Percentiles rank a stretch among this genome's conserved stretches.
These are phyloP conservation scores for Phytophthora ramorum DNA, from an alignment of 352 stramenopile genomes.

Conservation along the genomic window DNA sequence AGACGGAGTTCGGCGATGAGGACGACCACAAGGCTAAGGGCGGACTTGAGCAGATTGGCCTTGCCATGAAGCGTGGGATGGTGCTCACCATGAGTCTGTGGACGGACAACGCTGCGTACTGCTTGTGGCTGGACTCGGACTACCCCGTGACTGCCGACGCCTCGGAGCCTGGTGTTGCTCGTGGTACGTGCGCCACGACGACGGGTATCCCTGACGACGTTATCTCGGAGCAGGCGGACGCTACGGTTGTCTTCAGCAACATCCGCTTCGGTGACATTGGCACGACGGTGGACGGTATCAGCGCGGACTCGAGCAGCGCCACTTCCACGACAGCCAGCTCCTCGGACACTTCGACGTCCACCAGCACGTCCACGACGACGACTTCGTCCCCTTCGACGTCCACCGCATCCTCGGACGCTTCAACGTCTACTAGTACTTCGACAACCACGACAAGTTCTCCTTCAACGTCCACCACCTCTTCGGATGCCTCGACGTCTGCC, in stretches of 20 bases:
- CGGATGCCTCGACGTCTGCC: slow-evolving; percentile 11
- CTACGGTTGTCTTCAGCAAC: slow-evolving; percentile 56
- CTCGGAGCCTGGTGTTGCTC: slow-evolving; percentile 46
- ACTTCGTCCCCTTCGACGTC: slow-evolving; percentile 8
- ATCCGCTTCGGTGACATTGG: slow-evolving; percentile 59
- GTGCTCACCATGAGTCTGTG: slow-evolving; percentile 76
- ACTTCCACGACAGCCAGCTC: not conserved
- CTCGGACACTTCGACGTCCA: not conserved
- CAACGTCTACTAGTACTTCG: slow-evolving; percentile 7
- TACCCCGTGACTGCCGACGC: slow-evolving; percentile 48
- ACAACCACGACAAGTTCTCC: slow-evolving; percentile 11
- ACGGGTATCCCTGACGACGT: slow-evolving; percentile 49
- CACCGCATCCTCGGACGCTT: not conserved
- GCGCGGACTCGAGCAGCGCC: slow-evolving; percentile 14
- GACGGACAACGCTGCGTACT: slow-evolving; percentile 59
- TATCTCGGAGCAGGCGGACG: slow-evolving; percentile 44
- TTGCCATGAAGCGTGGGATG: slow-evolving; percentile 55
- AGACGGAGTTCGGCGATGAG: slow-evolving; percentile 46
- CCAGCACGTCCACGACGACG: not conserved
- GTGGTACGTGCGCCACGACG: slow-evolving; percentile 55
- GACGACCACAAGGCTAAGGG: slow-evolving; percentile 51
- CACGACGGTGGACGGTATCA: slow-evolving; percentile 41
- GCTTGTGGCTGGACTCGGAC: slow-evolving; percentile 67
- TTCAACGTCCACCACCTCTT: slow-evolving; percentile 8
- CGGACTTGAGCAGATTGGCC: slow-evolving; percentile 45